These are phyloP conservation scores for Russula sp. DNA, from an alignment of 768 basidiomycete genomes.

Conservation along the genomic window DNA sequence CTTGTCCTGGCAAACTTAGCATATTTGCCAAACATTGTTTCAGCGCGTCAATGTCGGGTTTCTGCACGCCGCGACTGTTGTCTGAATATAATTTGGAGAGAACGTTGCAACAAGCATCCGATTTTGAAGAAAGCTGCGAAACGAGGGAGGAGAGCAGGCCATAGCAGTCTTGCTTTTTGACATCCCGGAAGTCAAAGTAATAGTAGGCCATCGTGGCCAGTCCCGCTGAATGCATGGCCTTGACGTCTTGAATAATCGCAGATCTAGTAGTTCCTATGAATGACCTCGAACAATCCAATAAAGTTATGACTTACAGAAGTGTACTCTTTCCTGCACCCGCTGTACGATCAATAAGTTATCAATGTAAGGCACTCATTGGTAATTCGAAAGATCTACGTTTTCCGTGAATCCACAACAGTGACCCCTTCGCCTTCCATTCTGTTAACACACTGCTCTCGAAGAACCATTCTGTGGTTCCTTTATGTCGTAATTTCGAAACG, in stretches of 20 bases:
- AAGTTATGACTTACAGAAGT: slow-evolving; percentile 1
- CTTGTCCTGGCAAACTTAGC: not conserved
- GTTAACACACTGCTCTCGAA: not conserved
- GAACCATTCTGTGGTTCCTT: not conserved
- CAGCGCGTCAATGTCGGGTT: not conserved
- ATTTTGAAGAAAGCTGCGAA: slow-evolving; percentile 5
- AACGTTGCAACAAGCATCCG: not conserved
- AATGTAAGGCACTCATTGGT: fast-evolving
- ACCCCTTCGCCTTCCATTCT: slow-evolving; percentile 1
- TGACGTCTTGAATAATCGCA: slow-evolving; percentile 3
- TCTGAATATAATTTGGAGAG: slow-evolving; percentile 12
- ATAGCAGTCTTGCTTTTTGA: slow-evolving; percentile 1
- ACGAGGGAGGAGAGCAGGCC: slow-evolving; percentile 5
- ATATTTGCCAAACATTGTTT: slow-evolving; percentile 2
- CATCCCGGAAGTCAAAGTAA: slow-evolving; percentile 7
- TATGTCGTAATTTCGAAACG: not conserved
- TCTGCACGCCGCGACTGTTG: not conserved
- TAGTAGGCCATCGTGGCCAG: slow-evolving; percentile 2
- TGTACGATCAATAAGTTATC: not conserved
- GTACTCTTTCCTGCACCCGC: slow-evolving; percentile 16
- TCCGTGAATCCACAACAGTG: slow-evolving; percentile 15
- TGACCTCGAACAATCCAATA: not conserved
- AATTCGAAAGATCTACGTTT: not conserved
- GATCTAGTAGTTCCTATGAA: not conserved
- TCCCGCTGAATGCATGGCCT: not conserved